These are phyloP conservation scores for Stereocaulon alpinum DNA, from an alignment of 495 filamentous ascomycete species.

Conservation along the genomic window DNA sequence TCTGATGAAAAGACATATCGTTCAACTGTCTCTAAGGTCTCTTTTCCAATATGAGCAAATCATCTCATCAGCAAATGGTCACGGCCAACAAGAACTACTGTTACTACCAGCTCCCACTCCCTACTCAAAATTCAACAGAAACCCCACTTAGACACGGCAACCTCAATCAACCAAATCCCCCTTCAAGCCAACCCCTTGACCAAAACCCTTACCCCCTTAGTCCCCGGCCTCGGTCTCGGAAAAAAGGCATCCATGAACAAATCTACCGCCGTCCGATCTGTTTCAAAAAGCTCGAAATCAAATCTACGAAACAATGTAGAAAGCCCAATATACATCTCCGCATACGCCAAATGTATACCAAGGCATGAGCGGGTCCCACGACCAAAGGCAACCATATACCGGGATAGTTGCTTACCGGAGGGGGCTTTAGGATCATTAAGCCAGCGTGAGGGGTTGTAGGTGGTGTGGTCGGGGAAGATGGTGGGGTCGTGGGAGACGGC, in stretches of 20 bases:
- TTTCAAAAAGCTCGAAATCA: constrained; percentile 28
- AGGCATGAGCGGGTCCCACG: constrained; percentile 37
- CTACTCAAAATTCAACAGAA: too few species aligned
- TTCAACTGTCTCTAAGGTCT: too few species aligned
- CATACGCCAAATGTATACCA: constrained; percentile 38
- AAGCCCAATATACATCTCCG: constrained; percentile 32
- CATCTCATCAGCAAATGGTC: too few species aligned
- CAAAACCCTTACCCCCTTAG: constrained; percentile 17
- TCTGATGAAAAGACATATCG: too few species aligned
- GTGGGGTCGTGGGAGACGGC: not conserved
- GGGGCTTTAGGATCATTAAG: constrained; percentile 22
- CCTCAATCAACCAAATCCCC: too few species aligned
- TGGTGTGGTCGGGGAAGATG: constrained; percentile 11
- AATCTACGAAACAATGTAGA: constrained; percentile 33
- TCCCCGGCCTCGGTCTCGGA: constrained; percentile 9
- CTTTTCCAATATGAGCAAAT: too few species aligned
- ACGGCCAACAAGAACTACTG: too few species aligned
- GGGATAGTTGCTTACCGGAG: constrained; percentile 21
- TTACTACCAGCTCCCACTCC: too few species aligned
- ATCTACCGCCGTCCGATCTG: constrained; percentile 29
- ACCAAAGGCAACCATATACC: constrained; percentile 35
- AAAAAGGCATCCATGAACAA: constrained; percentile 9
- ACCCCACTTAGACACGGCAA: too few species aligned
- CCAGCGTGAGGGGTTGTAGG: constrained; percentile 40
- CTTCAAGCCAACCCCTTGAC: too few species aligned